A percentile compares a stretch with the other conserved stretches of the same genome.
phyloP scores from a whole-genome alignment of 2,329 filamentous ascomycete genomes.

The Claviceps arundinis region DNA sequence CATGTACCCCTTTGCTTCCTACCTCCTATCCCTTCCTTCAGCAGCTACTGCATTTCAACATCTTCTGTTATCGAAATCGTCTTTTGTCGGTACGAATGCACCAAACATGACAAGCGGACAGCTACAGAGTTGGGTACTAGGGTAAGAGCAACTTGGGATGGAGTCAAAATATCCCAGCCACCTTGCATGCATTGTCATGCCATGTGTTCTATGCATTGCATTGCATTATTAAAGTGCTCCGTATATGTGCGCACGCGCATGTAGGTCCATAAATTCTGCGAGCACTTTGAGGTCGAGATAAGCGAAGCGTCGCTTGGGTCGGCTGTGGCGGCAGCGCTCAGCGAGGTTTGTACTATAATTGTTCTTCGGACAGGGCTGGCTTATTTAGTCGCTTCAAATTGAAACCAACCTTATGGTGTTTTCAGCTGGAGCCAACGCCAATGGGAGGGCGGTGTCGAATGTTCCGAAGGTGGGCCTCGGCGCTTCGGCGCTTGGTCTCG shows the following conservation, averaged over 20 bases:
- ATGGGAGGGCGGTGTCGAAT: not conserved
- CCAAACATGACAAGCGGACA: not conserved
- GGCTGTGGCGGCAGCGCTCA: not conserved
- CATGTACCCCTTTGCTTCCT: too few relatives aligned
- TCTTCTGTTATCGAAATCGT: too few relatives aligned
- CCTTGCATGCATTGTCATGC: not conserved
- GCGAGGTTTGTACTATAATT: not conserved
- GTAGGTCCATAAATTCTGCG: not conserved
- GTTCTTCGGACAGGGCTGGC: not conserved
- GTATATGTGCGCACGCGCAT: not conserved
- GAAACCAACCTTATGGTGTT: not conserved
- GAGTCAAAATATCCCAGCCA: not conserved
- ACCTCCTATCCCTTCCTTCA: too few relatives aligned
- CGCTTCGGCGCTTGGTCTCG: not conserved
- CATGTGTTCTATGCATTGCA: too few relatives aligned
- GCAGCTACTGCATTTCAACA: too few relatives aligned
- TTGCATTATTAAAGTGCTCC: not conserved
- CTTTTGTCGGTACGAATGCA: too few relatives aligned
- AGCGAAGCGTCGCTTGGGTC: not conserved
- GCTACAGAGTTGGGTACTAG: not conserved
- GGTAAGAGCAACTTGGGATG: not conserved
- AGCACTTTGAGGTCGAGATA: not conserved
- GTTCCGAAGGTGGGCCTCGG: not conserved
- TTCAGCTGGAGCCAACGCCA: not conserved
- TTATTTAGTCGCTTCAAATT: not conserved